Percentiles rank a stretch among this genome's conserved stretches.
phyloP scores from a whole-genome alignment of 208 protist genomes.

The Wallacemonas sp. region DNA sequence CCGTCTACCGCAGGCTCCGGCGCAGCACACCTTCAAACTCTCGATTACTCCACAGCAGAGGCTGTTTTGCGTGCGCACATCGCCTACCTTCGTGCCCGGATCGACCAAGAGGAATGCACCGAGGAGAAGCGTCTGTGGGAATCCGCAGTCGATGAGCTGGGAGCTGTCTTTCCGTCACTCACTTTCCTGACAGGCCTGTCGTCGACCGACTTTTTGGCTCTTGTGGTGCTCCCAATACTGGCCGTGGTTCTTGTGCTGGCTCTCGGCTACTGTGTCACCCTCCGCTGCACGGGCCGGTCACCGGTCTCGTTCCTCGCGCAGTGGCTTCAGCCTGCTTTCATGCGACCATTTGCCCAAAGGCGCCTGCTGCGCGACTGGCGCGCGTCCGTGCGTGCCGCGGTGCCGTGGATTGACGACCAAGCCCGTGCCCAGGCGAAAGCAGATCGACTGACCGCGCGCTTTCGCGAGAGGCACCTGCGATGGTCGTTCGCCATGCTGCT shows the following conservation, averaged over 20 bases:
- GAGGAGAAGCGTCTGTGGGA: not conserved
- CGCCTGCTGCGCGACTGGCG: not conserved
- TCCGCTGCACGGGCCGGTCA: not conserved
- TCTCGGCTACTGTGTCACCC: not conserved
- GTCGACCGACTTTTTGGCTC: not conserved
- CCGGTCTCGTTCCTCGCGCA: not conserved
- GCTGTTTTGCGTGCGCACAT: slow-evolving; percentile 14
- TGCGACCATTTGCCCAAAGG: not conserved
- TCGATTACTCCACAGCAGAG: slow-evolving; percentile 6
- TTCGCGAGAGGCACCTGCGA: not conserved
- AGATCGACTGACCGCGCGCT: not conserved
- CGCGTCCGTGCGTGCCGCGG: not conserved
- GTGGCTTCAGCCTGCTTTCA: not conserved
- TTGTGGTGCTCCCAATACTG: not conserved
- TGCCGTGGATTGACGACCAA: not conserved
- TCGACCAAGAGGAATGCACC: not conserved
- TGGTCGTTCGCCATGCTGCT: not conserved
- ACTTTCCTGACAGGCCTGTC: not conserved
- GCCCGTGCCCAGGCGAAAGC: slow-evolving; percentile 1
- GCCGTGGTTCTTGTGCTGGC: not conserved
- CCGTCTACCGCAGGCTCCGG: too few species aligned
- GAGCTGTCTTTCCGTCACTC: not conserved
- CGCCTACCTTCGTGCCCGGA: not conserved
- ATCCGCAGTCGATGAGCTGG: not conserved
- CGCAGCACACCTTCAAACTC: not conserved